phyloP scores from a whole-genome alignment of 805 yeast genomes.

The Suhomyces sp. region DNA sequence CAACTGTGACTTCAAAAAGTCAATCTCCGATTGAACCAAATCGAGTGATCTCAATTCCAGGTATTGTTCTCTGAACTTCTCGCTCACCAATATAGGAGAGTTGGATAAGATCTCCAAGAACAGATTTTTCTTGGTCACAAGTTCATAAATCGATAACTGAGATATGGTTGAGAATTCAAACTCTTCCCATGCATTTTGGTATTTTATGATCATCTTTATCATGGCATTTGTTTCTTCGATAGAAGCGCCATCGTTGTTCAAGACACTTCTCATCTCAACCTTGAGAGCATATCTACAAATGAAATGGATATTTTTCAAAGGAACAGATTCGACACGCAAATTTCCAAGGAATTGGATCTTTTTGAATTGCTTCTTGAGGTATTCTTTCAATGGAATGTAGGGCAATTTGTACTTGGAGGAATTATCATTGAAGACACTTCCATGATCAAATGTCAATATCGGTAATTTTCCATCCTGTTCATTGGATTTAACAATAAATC shows the following conservation, averaged over 20 bases:
- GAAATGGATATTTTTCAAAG: slow-evolving; percentile 42
- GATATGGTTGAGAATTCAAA: slow-evolving; percentile 35
- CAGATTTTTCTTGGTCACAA: slow-evolving; percentile 35
- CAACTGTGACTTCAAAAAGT: slow-evolving; percentile 55
- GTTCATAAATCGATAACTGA: slow-evolving; percentile 37
- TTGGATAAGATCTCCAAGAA: slow-evolving; percentile 29
- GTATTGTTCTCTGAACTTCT: slow-evolving; percentile 46
- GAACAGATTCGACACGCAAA: slow-evolving; percentile 40
- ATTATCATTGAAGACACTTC: slow-evolving; percentile 27
- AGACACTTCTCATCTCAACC: slow-evolving; percentile 31
- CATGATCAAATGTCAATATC: slow-evolving; percentile 49
- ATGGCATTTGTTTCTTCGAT: slow-evolving; percentile 36
- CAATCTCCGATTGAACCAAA: slow-evolving; percentile 50
- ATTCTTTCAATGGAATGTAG: slow-evolving; percentile 34
- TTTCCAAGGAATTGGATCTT: slow-evolving; percentile 34
- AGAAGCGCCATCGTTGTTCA: slow-evolving; percentile 36
- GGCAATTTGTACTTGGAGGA: slow-evolving; percentile 30
- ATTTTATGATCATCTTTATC: slow-evolving; percentile 33
- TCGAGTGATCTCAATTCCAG: slow-evolving; percentile 46
- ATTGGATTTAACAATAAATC: slow-evolving; percentile 52
- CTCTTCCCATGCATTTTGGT: slow-evolving; percentile 45
- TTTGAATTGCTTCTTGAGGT: slow-evolving; percentile 35
- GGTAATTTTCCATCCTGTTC: slow-evolving; percentile 29
- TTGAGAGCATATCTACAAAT: slow-evolving; percentile 39
- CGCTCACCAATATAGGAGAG: slow-evolving; percentile 32